Evolutionary conservation across 169 alveolate genomes (phyloP).

Genomic region (Cryptosporidium meleagridis): DNA sequence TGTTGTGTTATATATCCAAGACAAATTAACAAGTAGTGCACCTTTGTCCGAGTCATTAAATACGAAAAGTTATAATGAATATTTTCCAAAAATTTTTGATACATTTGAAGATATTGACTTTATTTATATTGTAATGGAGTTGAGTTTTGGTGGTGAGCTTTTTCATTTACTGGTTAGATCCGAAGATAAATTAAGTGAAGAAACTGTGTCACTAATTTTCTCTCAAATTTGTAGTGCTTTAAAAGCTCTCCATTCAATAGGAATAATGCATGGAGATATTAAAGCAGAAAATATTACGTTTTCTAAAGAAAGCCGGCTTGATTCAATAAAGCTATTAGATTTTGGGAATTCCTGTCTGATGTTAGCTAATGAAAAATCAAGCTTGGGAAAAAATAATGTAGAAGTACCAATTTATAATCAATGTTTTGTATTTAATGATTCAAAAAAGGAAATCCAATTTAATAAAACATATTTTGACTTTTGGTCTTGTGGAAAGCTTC

Average conservation of each 20-base stretch:
- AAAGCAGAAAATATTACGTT: slow-evolving; percentile 85
- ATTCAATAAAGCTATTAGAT: slow-evolving; percentile 81
- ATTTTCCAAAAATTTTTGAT: slow-evolving; percentile 52
- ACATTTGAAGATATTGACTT: slow-evolving; percentile 48
- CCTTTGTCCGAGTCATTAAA: not conserved
- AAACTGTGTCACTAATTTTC: slow-evolving; percentile 75
- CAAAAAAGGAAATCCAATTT: slow-evolving; percentile 29
- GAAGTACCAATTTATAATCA: not conserved
- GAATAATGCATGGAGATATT: slow-evolving; percentile 85
- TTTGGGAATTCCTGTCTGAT: slow-evolving; percentile 78
- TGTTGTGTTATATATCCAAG: slow-evolving; percentile 10
- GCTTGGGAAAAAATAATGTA: not conserved
- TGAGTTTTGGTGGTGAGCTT: slow-evolving; percentile 78
- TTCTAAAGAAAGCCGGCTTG: slow-evolving; percentile 76
- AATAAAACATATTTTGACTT: slow-evolving; percentile 37
- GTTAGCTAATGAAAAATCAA: not conserved
- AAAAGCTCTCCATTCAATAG: slow-evolving; percentile 76
- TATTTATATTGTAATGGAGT: slow-evolving; percentile 79
- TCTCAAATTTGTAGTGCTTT: slow-evolving; percentile 78
- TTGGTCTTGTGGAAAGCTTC: slow-evolving; percentile 63
- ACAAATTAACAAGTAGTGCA: not conserved
- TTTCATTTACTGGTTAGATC: slow-evolving; percentile 78
- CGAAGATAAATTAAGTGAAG: slow-evolving; percentile 75
- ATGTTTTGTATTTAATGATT: not conserved
- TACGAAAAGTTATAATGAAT: not conserved